Evolutionary conservation across 2,329 filamentous ascomycete genomes (phyloP), one percentile per base, ranked within the genome.

Genomic region (Ophiostoma perfectum): DNA sequence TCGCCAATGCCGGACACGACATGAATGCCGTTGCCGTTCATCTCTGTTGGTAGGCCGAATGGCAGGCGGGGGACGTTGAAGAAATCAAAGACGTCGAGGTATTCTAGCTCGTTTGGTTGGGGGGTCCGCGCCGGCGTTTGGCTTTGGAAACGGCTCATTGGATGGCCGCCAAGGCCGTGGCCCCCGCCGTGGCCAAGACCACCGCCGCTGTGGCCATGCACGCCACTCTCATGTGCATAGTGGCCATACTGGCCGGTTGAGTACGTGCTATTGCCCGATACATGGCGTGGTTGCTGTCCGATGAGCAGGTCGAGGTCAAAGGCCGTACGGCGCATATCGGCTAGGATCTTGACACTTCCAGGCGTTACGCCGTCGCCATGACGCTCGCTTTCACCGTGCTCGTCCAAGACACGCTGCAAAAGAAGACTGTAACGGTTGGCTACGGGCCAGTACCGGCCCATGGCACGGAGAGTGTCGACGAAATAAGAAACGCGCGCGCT

Each of bases 291-390:
- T 77, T 96, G 92, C 8, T 91, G 85, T 4, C 91, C 93, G 70
- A 97, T 97, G 44, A 97, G 81, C 72, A 96, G 92, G 75, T 97
- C 93, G 4, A 97, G 83, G 75, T 97, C 93, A 74, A 93, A 96
- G 0, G 92, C 93, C 65, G 91, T 96, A 27, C 93, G 84, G 27
- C 93, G 86, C 93, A 97, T 97, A 74, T 97, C 93, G 1, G 92
- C 90, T 0, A 97, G 80, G 67, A 97, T 97, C 75, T 88, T 90
- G 62, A 97, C 92, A 0, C 90, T 92, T 18, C 88, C 92, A 0
- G 93, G 92, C 0, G 91, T 93, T 41, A 91, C 85, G 3, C 90
- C 85, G 73, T 92, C 89, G 11, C 88, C 90, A 55, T 89, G 87
- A 8, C 86, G 84, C 77, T 93, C 90, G 70, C 88, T 91, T 72